Base-by-base conservation (phyloP, 2,329 filamentous ascomycete species). In the Talaromyces sp. region DNA sequence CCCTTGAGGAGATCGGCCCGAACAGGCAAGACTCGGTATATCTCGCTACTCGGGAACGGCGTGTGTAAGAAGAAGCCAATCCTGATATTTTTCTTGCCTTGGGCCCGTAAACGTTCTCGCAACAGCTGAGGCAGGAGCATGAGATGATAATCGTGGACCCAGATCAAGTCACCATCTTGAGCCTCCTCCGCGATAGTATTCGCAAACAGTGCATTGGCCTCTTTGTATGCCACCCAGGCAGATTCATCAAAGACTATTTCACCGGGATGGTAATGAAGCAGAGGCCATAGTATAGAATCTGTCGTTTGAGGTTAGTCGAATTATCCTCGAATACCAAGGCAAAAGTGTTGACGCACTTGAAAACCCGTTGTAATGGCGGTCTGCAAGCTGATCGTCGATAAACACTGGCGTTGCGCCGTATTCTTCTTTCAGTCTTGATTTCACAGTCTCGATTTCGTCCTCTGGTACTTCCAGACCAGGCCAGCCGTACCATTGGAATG, bases 41-140 rank as follows among this genome's bases (percentile, higher is more conserved):
- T 97, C 79, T 98, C 94, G 71, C 91, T 96, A 76, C 92, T 96
- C 13, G 95, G 95, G 80, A 98, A 99, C 0, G 95, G 94, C 0
- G 95, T 98, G 78, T 99, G 95, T 41, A 98, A 82, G 84, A 98
- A 99, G 85, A 98, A 98, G 70, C 94, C 95, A 72, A 99, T 95
- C 83, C 96, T 97, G 79, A 98, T 88, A 70, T 97, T 96, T 81
- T 93, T 92, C 81, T 90, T 92, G 67, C 84, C 85, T 14, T 58
- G 57, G 68, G 87, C 79, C 65, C 90, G 91, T 65, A 97, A 89
- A 78, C 96, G 92, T 73, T 96, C 91, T 67, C 95, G 91, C 66
- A 99, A 85, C 93, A 98, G 96, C 74, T 94, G 88, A 37, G 95
- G 95, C 39, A 99, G 85, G 22, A 99, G 88, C 93, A 98, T 98